Evolutionary conservation across 2,329 filamentous ascomycete species (phyloP).

Genomic region (Aspergillus phoenicis): DNA sequence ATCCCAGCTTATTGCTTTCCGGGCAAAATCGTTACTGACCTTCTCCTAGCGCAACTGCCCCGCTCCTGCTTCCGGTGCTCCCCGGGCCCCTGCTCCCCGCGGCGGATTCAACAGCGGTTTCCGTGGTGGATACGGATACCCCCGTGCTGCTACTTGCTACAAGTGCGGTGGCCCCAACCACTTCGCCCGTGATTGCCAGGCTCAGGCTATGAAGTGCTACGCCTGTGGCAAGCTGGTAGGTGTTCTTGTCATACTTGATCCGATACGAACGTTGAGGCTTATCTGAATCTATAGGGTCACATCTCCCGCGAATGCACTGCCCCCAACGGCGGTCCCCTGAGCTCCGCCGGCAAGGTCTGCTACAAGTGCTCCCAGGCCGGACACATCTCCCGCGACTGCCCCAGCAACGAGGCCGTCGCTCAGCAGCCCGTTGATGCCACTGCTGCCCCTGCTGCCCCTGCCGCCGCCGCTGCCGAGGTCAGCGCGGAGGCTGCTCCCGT

Average conservation of each 20-base stretch:
- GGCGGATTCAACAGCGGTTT: conserved; percentile 63
- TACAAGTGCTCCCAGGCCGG: conserved; percentile 96
- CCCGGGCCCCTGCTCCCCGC: conserved; percentile 67
- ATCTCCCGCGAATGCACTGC: conserved; percentile 95
- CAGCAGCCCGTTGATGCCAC: conserved; percentile 39
- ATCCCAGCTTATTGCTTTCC: neutral
- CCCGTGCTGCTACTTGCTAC: conserved; percentile 66
- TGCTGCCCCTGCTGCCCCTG: conserved; percentile 29
- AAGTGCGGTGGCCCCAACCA: conserved; percentile 87
- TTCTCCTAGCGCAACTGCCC: conserved; percentile 74
- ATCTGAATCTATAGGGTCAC: conserved; percentile 60
- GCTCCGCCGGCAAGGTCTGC: conserved; percentile 97
- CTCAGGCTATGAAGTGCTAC: conserved; percentile 98
- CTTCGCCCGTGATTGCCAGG: conserved; percentile 97
- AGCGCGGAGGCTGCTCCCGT: conserved; percentile 37
- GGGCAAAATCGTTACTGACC: conserved; percentile 7
- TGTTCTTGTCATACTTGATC: conserved; percentile 6
- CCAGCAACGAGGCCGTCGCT: conserved; percentile 64
- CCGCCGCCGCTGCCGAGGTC: conserved; percentile 43
- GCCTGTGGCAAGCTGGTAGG: conserved; percentile 82
- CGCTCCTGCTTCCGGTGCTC: conserved; percentile 66
- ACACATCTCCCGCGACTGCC: conserved; percentile 94
- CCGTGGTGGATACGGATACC: conserved; percentile 70
- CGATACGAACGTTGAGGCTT: neutral
- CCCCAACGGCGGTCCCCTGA: conserved; percentile 91